A percentile compares a stretch with the other conserved stretches of the same genome.
These are phyloP conservation scores for Trichoderma sp. DNA, from an alignment of 2,329 filamentous ascomycete species.

Conservation along the genomic window DNA sequence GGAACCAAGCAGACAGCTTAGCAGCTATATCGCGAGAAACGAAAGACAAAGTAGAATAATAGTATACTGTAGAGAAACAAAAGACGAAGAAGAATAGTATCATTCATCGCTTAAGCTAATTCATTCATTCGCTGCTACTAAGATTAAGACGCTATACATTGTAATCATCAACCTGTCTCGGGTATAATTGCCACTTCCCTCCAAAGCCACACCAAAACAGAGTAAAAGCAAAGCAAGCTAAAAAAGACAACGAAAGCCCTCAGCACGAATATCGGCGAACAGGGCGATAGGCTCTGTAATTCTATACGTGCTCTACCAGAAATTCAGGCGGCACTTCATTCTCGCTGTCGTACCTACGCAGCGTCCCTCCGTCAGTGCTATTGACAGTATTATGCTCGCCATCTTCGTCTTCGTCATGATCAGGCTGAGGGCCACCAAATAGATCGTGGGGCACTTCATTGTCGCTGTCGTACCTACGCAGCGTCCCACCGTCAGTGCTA, in stretches of 20 bases:
- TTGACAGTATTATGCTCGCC: conserved; percentile 26
- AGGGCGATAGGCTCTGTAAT: too few species aligned
- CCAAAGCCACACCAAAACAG: not conserved
- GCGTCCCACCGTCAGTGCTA: conserved; percentile 26
- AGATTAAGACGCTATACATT: not conserved
- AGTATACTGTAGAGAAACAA: too few species aligned
- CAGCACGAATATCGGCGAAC: not conserved
- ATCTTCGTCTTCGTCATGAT: conserved; percentile 29
- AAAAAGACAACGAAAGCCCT: not conserved
- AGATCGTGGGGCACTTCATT: conserved; percentile 51
- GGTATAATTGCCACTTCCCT: not conserved
- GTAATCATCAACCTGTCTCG: not conserved
- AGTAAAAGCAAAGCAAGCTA: not conserved
- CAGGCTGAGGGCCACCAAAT: conserved; percentile 37
- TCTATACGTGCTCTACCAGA: conserved; percentile 46
- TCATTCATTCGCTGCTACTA: not conserved
- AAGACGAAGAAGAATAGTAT: not conserved
- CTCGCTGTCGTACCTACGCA: conserved; percentile 42
- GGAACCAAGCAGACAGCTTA: not conserved
- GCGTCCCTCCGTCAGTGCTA: conserved; percentile 26
- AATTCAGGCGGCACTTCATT: conserved; percentile 57
- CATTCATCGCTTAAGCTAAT: not conserved
- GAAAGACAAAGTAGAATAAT: not conserved
- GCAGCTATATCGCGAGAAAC: not conserved
- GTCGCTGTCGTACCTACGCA: conserved; percentile 41